These are phyloP conservation scores for Papilionanthe hybrid DNA, from an alignment of 116 monocot species.

Conservation along the genomic window DNA sequence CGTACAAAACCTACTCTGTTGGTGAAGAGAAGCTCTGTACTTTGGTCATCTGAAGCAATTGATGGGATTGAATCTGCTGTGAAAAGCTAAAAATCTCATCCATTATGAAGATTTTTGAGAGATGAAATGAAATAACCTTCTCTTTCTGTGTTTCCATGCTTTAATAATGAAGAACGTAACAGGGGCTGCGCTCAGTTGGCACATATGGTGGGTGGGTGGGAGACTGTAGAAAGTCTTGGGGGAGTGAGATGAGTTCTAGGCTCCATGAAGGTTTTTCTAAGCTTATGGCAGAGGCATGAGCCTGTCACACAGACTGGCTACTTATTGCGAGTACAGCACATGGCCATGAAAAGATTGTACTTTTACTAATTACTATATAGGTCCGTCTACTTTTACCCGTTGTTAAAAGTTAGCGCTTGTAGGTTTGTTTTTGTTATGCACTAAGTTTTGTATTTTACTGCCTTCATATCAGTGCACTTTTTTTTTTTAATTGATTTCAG, in stretches of 20 bases:
- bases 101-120: slow-evolving; percentile 2
- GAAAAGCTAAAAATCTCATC: slow-evolving; percentile 3
- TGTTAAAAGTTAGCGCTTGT: too few relatives aligned
- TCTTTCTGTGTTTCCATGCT: background rate
- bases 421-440: too few relatives aligned
- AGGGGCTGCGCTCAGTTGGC: background rate
- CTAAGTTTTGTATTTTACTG: too few relatives aligned
- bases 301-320: background rate
- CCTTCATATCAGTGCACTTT: too few relatives aligned
- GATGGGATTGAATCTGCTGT: background rate
- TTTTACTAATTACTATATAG: too few relatives aligned
- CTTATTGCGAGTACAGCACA: background rate
- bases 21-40: background rate
- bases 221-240: background rate
- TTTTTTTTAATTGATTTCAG: too few relatives aligned
- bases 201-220: slow-evolving; percentile 1
- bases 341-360: too few relatives aligned
- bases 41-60: background rate
- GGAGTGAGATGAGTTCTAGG: background rate
- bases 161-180: background rate
- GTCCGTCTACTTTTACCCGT: too few relatives aligned
- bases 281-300: background rate
- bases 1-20: background rate
- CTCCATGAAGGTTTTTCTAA: background rate
- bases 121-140: background rate